phyloP scores from a whole-genome alignment of 371 early-diverging fungal genomes.

The Lichtheimia hyalospora region DNA sequence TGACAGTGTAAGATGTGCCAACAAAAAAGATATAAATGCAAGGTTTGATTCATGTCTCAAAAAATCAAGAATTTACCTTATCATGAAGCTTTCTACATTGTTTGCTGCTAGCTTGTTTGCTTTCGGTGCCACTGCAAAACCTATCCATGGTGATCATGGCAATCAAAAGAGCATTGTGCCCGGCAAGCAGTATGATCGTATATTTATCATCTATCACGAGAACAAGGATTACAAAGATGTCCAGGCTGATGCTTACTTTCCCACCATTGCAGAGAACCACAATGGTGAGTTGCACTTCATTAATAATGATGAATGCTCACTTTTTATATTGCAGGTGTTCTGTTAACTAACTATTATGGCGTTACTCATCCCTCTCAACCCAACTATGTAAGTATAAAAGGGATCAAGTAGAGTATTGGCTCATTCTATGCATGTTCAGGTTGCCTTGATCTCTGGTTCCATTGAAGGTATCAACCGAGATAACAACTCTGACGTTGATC shows the following conservation, averaged over 20 bases:
- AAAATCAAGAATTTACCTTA: too few species aligned
- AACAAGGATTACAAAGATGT: slow-evolving; percentile 35
- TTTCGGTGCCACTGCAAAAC: too few species aligned
- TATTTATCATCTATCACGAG: slow-evolving; percentile 39
- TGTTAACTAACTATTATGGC: slow-evolving; percentile 45
- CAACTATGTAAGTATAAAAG: slow-evolving; percentile 32
- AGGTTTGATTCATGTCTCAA: too few species aligned
- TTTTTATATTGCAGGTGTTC: slow-evolving; percentile 26
- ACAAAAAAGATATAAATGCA: too few species aligned
- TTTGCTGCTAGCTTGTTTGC: too few species aligned
- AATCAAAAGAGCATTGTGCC: too few species aligned
- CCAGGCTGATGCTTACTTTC: slow-evolving; percentile 30
- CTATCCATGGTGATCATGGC: too few species aligned
- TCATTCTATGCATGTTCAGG: neutral
- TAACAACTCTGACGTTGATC: slow-evolving; percentile 17
- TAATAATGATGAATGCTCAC: neutral
- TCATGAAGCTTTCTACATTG: too few species aligned
- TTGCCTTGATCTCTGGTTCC: slow-evolving; percentile 18
- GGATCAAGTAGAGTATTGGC: neutral
- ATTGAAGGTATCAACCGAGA: slow-evolving; percentile 28
- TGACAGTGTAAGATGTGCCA: too few species aligned
- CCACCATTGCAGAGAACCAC: slow-evolving; percentile 21
- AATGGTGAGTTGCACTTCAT: slow-evolving; percentile 8
- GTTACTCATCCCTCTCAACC: slow-evolving; percentile 33
- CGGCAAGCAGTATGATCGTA: slow-evolving; percentile 39